Evolutionary conservation across 345 rosid species (phyloP).

Genomic region (Triadica sebifera): DNA sequence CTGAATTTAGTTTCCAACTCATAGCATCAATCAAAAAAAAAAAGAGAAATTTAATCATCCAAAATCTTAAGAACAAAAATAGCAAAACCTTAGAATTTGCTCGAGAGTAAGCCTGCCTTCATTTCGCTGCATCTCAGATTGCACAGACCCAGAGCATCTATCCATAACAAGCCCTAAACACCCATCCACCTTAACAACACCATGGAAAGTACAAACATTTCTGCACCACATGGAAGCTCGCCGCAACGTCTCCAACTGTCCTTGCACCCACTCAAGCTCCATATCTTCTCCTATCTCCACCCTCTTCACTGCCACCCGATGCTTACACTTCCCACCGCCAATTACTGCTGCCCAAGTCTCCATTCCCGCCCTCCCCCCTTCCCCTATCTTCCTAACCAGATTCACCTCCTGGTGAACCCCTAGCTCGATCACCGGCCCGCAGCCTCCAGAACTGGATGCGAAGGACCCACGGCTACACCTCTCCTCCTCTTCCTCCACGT

Average conservation of each 20-base stretch:
- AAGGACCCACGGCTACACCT: constrained; percentile 47
- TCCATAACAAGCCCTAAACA: constrained; percentile 77
- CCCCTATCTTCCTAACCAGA: constrained; percentile 61
- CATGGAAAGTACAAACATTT: constrained; percentile 90
- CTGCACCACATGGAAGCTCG: constrained; percentile 89
- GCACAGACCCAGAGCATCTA: constrained; percentile 78
- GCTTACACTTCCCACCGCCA: constrained; percentile 41
- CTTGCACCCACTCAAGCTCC: constrained; percentile 79
- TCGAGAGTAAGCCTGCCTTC: constrained; percentile 95
- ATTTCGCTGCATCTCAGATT: constrained; percentile 80
- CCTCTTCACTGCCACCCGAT: constrained; percentile 71
- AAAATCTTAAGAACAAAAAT: background rate
- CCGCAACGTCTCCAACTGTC: constrained; percentile 68
- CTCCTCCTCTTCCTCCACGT: constrained; percentile 28
- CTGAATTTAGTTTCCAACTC: background rate
- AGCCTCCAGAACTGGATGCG: constrained; percentile 61
- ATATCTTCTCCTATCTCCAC: constrained; percentile 61
- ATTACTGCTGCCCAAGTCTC: constrained; percentile 77
- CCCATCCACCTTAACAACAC: constrained; percentile 63
- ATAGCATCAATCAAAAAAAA: background rate
- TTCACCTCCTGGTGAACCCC: constrained; percentile 68
- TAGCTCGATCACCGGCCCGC: constrained; percentile 78
- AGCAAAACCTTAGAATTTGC: constrained; percentile 78
- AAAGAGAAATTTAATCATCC: background rate
- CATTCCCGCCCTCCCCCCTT: constrained; percentile 58